Conservation (phyloP, 257 asterid genomes). For the Plantago major region DNA sequence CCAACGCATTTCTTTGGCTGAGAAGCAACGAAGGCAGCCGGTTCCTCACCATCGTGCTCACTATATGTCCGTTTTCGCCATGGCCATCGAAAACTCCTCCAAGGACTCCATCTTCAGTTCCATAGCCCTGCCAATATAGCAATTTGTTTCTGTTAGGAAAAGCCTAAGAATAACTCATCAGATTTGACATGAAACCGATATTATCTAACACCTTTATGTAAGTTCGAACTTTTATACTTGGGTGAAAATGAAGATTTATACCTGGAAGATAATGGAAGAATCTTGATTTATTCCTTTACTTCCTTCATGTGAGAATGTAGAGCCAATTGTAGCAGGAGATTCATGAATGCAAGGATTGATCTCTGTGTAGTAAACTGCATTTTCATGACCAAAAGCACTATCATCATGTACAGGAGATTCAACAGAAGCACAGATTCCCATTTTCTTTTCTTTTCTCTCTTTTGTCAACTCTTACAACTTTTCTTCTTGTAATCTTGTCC, state of each 20-base stretch:
- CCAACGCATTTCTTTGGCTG: constrained; percentile 37
- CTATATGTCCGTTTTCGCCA: constrained; percentile 64
- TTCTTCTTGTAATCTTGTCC: constrained; percentile 19
- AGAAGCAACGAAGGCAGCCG: constrained; percentile 57
- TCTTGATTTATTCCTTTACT: constrained; percentile 79
- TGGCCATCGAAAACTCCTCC: constrained; percentile 87
- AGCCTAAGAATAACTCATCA: not conserved
- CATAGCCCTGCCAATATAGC: constrained; percentile 50
- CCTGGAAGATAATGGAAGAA: constrained; percentile 67
- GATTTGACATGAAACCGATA: not conserved
- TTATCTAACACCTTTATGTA: not conserved
- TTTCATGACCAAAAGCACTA: constrained; percentile 49
- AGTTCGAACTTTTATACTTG: not conserved
- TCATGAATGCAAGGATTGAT: constrained; percentile 5
- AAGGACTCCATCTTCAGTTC: constrained; percentile 53
- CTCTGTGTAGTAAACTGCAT: constrained; percentile 38
- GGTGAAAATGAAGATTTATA: constrained; percentile 1
- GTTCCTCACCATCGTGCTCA: constrained; percentile 66
- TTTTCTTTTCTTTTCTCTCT: constrained; percentile 11
- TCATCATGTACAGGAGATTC: constrained; percentile 54
- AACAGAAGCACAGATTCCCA: constrained; percentile 65
- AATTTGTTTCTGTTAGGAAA: not conserved
- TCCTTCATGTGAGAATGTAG: constrained; percentile 56
- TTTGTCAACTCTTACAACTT: constrained; percentile 17
- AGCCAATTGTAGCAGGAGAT: constrained; percentile 39